These are phyloP conservation scores for Globisporangium megalacanthum DNA, from an alignment of 352 stramenopile genomes.

Conservation along the genomic window DNA sequence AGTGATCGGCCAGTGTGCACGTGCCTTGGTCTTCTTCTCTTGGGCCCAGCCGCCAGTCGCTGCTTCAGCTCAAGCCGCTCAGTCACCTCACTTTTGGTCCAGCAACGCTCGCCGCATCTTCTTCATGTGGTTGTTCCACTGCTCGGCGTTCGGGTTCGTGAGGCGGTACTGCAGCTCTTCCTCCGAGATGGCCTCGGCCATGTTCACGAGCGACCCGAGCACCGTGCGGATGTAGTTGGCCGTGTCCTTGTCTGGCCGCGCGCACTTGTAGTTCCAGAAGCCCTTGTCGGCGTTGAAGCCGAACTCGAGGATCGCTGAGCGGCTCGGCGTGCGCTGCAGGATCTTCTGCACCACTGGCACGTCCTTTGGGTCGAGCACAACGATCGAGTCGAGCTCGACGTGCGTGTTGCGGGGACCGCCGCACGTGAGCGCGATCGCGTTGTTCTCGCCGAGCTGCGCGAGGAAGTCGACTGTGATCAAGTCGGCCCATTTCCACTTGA, in stretches of 20 bases:
- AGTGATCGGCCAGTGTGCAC: no score
- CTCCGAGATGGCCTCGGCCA: conserved; percentile 87
- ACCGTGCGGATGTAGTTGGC: conserved; percentile 90
- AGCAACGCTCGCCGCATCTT: conserved; percentile 64
- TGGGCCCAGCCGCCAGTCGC: no score
- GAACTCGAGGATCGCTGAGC: conserved; percentile 78
- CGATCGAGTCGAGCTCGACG: conserved; percentile 81
- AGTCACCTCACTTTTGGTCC: conserved; percentile 31
- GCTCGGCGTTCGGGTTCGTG: conserved; percentile 59
- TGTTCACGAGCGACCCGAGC: conserved; percentile 87
- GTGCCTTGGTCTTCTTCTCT: no score
- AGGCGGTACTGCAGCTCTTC: conserved; percentile 88
- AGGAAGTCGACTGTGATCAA: conserved; percentile 88
- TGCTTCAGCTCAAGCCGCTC: no score
- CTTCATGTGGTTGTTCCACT: conserved; percentile 84
- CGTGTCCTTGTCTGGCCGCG: conserved; percentile 83
- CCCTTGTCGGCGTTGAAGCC: conserved; percentile 84
- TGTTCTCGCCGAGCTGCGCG: conserved; percentile 48
- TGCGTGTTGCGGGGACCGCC: conserved; percentile 67
- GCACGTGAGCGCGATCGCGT: conserved; percentile 61
- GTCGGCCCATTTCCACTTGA: conserved; percentile 92
- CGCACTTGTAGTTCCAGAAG: conserved; percentile 88
- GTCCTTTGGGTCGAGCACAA: conserved; percentile 76
- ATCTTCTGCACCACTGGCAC: conserved; percentile 61
- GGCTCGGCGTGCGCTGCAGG: conserved; percentile 46